Conservation (phyloP, 2,329 filamentous ascomycete species). For the Microcyclospora pomicola region DNA sequence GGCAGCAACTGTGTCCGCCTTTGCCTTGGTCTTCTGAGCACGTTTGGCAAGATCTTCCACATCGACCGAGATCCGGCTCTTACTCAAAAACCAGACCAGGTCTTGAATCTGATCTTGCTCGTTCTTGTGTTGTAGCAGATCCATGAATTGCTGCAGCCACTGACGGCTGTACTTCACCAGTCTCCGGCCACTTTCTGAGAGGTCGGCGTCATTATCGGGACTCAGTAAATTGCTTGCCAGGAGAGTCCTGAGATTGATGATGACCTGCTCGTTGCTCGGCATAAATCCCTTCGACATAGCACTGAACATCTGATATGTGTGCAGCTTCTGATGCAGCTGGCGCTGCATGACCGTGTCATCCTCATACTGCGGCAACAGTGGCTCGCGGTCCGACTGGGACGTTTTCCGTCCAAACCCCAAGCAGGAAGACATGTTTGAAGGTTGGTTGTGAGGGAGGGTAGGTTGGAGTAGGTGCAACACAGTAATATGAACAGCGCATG, state of each 20-base stretch:
- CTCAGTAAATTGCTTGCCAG: slow-evolving; percentile 68
- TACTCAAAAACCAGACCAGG: slow-evolving; percentile 71
- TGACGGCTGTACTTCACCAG: slow-evolving; percentile 58
- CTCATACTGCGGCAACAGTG: slow-evolving; percentile 68
- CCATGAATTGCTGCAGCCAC: slow-evolving; percentile 67
- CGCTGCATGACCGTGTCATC: slow-evolving; percentile 70
- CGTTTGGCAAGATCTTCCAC: slow-evolving; percentile 47
- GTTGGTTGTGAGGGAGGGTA: too few species aligned
- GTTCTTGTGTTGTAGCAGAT: slow-evolving; percentile 75
- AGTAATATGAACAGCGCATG: too few species aligned
- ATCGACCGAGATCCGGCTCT: slow-evolving; percentile 58
- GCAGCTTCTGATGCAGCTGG: slow-evolving; percentile 73
- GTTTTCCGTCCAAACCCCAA: slow-evolving; percentile 44
- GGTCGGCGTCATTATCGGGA: slow-evolving; percentile 49
- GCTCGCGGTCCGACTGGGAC: slow-evolving; percentile 51
- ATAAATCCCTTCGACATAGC: slow-evolving; percentile 75
- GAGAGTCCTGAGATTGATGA: slow-evolving; percentile 65
- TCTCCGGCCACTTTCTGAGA: slow-evolving; percentile 64
- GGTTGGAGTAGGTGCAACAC: too few species aligned
- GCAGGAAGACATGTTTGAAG: slow-evolving; percentile 44
- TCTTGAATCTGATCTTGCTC: slow-evolving; percentile 75
- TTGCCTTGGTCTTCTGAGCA: slow-evolving; percentile 49
- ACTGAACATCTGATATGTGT: slow-evolving; percentile 81
- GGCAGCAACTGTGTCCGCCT: slow-evolving; percentile 59
- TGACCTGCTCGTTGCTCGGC: slow-evolving; percentile 76